Conservation (phyloP, 1,139 yeast genomes). For the Taphrina deformans region DNA sequence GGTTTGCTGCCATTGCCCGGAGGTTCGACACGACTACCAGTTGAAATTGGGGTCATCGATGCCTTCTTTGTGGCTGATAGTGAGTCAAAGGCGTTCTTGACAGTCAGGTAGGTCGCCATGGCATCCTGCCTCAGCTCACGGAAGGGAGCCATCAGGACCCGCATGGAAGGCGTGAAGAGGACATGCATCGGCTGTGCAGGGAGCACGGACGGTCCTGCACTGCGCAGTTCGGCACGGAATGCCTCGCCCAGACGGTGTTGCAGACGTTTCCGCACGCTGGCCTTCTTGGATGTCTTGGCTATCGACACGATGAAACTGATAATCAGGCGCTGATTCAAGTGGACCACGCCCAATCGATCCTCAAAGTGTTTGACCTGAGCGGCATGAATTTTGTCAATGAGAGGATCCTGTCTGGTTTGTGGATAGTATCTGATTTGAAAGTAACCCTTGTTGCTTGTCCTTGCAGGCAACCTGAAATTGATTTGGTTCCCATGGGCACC, state of each 20-base stretch:
- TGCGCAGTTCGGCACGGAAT: background rate
- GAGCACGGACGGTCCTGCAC: background rate
- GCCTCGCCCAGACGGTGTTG: background rate
- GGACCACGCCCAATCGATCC: background rate
- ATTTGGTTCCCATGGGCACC: background rate
- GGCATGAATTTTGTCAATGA: background rate
- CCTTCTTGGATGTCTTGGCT: constrained; percentile 11
- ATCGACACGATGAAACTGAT: constrained; percentile 9
- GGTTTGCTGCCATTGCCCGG: background rate
- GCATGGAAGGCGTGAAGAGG: constrained; percentile 8
- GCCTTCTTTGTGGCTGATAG: background rate
- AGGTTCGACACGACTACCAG: background rate
- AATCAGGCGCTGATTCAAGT: background rate
- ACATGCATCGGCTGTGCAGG: constrained; percentile 2
- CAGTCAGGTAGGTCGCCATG: background rate
- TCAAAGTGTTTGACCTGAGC: constrained; percentile 2
- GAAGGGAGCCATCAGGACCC: background rate
- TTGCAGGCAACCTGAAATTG: background rate
- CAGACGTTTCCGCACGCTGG: constrained; percentile 2
- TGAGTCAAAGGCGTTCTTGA: constrained; percentile 1
- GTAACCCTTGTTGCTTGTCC: background rate
- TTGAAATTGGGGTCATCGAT: background rate
- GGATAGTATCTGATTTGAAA: constrained; percentile 12
- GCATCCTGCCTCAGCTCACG: background rate
- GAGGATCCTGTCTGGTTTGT: background rate